A percentile compares a stretch with the other conserved stretches of the same genome.
phyloP scores from a whole-genome alignment of 2,329 filamentous ascomycete species.

The Xylaria sp. region DNA sequence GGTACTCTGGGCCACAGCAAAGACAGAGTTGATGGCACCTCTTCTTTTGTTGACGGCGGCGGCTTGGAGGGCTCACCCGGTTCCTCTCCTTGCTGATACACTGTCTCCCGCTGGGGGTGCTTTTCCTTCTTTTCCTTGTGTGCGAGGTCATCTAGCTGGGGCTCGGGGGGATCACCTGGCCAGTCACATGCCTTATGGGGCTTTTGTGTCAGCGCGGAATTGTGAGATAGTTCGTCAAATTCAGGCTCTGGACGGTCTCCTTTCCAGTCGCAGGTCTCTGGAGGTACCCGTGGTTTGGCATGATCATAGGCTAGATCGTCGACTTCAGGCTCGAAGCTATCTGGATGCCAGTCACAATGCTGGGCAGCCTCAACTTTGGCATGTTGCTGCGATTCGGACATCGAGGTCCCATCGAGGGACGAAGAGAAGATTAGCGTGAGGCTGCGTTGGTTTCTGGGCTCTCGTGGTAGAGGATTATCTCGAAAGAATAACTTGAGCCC shows the following conservation, averaged over 20 bases:
- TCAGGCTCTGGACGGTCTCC: slow-evolving; percentile 32
- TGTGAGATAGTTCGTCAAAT: slow-evolving; percentile 31
- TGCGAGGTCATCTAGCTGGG: background rate
- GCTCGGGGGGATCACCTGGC: slow-evolving; percentile 19
- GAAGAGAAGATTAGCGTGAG: background rate
- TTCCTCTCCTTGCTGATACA: slow-evolving; percentile 8
- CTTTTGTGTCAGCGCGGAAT: slow-evolving; percentile 6
- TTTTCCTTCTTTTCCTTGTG: background rate
- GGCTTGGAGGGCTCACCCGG: background rate
- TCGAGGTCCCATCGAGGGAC: slow-evolving; percentile 14
- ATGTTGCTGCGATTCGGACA: slow-evolving; percentile 12
- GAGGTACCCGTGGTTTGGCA: background rate
- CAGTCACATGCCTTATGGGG: slow-evolving; percentile 14
- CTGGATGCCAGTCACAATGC: slow-evolving; percentile 18
- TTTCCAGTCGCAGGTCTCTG: slow-evolving; percentile 30
- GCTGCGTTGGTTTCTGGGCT: slow-evolving; percentile 3
- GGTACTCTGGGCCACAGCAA: background rate
- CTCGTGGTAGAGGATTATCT: background rate
- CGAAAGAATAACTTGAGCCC: slow-evolving; percentile 5
- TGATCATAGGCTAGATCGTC: slow-evolving; percentile 17
- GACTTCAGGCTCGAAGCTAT: slow-evolving; percentile 20
- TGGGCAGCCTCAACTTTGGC: slow-evolving; percentile 13
- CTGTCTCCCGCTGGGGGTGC: background rate
- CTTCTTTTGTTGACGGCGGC: background rate
- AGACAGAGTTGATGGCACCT: background rate